Base-by-base conservation (phyloP, 768 basidiomycete species). In the Pholiota conissans region DNA sequence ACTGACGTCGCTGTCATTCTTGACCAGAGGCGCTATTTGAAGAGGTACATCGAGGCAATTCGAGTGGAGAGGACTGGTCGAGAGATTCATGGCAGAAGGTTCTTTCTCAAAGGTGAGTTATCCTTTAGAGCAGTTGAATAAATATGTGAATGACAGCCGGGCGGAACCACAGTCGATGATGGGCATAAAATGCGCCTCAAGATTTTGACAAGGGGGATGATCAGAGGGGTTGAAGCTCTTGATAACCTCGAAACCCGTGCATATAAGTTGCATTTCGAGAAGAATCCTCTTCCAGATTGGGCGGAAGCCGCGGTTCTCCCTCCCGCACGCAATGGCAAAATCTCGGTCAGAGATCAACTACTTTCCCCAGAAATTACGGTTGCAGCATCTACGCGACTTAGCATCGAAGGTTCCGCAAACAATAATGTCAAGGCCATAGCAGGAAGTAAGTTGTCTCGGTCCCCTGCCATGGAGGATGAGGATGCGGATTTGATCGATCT, bases 1-100 rank as follows among this genome's bases (percentile, higher is more conserved):
- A 35, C 34, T 35, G 34, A 35, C 9, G 34, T 35, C 34, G 3
- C 34, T 10, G 34, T 35, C 34, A 10, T 35, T 3, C 9, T 35
- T 35, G 34, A 35, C 3, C 10, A 35, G 34, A 16, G 11, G 3
- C 34, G 34, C 34, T 35, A 3, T 61, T 59, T 69, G 40, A 62
- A 61, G 29, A 45, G 57, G 30, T 75, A 74, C 50, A 56, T 73
- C 9, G 67, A 72, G 42, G 71, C 70, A 8, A 69, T 74, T 18
- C 63, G 72, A 1, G 63, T 66, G 0, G 74, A 75, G 49, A 65
- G 63, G 46, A 56, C 60, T 0, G 74, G 74, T 0, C 58, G 72
- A 27, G 60, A 67, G 0, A 64, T 74, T 24, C 74, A 75, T 32
- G 59, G 63, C 6, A 60, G 45, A n/a, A 64, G 72, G 2, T 75